Conservation (phyloP, 345 rosid species). For the Heritiera fomes region DNA sequence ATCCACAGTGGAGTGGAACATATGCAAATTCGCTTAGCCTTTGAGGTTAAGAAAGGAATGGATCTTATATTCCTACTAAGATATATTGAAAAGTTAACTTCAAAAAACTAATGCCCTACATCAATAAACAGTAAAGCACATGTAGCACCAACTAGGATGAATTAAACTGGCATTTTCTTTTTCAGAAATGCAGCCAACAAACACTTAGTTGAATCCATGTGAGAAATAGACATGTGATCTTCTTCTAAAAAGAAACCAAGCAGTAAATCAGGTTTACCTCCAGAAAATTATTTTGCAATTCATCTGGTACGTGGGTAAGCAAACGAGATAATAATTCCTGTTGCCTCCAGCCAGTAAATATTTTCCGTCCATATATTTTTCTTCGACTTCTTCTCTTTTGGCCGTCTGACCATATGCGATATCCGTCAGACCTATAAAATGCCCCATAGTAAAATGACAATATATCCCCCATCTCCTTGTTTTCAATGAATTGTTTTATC, state of each 20-base stretch:
- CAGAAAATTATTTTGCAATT: slow-evolving; percentile 36
- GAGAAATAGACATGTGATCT: not conserved
- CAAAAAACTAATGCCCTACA: not conserved
- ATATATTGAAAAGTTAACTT: not conserved
- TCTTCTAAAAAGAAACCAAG: not conserved
- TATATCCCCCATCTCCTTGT: slow-evolving; percentile 59
- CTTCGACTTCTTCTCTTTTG: slow-evolving; percentile 48
- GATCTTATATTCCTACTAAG: not conserved
- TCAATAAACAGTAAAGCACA: slow-evolving; percentile 2
- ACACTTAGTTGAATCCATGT: not conserved
- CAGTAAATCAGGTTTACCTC: slow-evolving; percentile 37
- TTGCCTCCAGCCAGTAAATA: slow-evolving; percentile 75
- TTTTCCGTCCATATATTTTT: slow-evolving; percentile 52
- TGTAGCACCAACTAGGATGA: not conserved
- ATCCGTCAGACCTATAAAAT: slow-evolving; percentile 52
- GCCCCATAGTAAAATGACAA: slow-evolving; percentile 67
- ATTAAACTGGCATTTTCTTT: not conserved
- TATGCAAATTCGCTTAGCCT: not conserved
- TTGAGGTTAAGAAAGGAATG: not conserved
- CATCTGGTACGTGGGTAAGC: slow-evolving; percentile 44
- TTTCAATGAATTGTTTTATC: slow-evolving; percentile 56
- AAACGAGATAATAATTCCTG: slow-evolving; percentile 63
- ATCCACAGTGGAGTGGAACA: not conserved
- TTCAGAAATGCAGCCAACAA: not conserved
- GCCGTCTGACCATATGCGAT: slow-evolving; percentile 58